These are phyloP conservation scores for Sarocladiaceae sp. DNA, from an alignment of 2,329 filamentous ascomycete genomes.

Conservation along the genomic window DNA sequence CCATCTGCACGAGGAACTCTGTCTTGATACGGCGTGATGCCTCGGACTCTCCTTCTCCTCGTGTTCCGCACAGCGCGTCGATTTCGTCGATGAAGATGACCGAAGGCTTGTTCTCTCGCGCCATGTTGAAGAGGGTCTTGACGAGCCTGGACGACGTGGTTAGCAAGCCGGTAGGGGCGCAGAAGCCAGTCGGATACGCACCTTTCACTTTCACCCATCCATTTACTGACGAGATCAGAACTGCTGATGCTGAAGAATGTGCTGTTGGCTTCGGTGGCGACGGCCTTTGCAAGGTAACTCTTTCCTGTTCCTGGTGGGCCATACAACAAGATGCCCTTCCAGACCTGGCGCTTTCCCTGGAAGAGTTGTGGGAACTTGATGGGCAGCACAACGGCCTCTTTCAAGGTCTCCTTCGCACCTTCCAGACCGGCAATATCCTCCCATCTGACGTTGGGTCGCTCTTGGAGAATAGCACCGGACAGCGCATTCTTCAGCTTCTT, in stretches of 20 bases:
- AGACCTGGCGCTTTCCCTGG: constrained; percentile 91
- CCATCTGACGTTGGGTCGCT: constrained; percentile 96
- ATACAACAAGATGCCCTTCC: constrained; percentile 96
- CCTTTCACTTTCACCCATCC: constrained; percentile 99
- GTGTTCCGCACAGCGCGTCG: constrained; percentile 89
- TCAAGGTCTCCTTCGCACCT: constrained; percentile 90
- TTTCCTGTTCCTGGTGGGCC: constrained; percentile 97
- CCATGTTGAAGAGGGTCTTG: constrained; percentile 96
- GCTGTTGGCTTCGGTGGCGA: constrained; percentile 96
- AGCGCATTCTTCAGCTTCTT: constrained; percentile 94
- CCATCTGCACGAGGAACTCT: constrained; percentile 97
- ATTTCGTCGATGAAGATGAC: constrained; percentile 99
- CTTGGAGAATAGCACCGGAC: constrained; percentile 85
- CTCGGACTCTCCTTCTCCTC: constrained; percentile 93
- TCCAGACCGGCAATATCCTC: constrained; percentile 97
- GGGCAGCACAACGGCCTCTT: constrained; percentile 94
- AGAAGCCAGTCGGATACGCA: constrained; percentile 31
- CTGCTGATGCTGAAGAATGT: constrained; percentile 99
- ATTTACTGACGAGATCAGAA: constrained; percentile 96
- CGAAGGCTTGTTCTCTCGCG: constrained; percentile 93
- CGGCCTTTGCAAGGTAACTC: constrained; percentile 94
- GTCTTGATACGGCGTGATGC: constrained; percentile 97
- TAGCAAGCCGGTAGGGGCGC: constrained; percentile 13
- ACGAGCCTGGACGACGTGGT: constrained; percentile 61
- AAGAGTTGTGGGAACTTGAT: constrained; percentile 99